Evolutionary conservation across 208 protist species (phyloP), one percentile per base, ranked within the genome.

Genomic region (Crithidia thermophila): DNA sequence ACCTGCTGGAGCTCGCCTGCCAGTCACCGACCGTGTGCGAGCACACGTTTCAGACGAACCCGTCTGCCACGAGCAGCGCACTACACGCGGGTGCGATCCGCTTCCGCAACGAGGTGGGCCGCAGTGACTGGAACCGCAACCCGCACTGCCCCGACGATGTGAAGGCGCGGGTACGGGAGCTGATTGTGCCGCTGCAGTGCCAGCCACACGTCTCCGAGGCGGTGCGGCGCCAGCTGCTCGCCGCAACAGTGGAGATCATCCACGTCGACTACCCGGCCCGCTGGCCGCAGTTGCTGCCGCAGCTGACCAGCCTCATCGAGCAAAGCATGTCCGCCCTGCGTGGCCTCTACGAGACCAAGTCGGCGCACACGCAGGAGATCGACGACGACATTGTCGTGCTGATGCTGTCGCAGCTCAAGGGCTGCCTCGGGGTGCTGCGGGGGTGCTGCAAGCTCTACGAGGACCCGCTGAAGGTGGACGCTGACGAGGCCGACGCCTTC

Each of bases 81-180:
- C 65, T 76, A 21, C 72, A 89, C 13, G 91, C 91, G 8, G 84
- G 84, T 11, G 79, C 91, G 28, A 89, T 93, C 45, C 81, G 79
- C 42, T 66, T 88, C 7, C 83, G 85, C n/a, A 96, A 96, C 50
- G 71, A 91, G n/a, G 33, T 96, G 16, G 52, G 79, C 47, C 70
- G 76, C 37, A 81, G 78, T 27, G 81, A 96, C 51, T 96, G 91
- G 88, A 88, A 93, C 58, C 77, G 81, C 36, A 79, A 81, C 42
- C 36, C 65, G 27, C 66, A 76, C 53, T 92, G 88, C 67, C 81
- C 79, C 8, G 77, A 84, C 11, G 67, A 75, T n/a, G 76, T 88
- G 33, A 82, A 81, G 65, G 21, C 27, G 14, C 50, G 59, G 8
- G 79, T 94, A 27, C 71, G 80, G 6, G 60, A 82, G 14, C 50